Percentiles rank a stretch among this genome's conserved stretches.
phyloP scores from a whole-genome alignment of 1,284 basidiomycete species.

The Cutaneotrichosporon sp. region DNA sequence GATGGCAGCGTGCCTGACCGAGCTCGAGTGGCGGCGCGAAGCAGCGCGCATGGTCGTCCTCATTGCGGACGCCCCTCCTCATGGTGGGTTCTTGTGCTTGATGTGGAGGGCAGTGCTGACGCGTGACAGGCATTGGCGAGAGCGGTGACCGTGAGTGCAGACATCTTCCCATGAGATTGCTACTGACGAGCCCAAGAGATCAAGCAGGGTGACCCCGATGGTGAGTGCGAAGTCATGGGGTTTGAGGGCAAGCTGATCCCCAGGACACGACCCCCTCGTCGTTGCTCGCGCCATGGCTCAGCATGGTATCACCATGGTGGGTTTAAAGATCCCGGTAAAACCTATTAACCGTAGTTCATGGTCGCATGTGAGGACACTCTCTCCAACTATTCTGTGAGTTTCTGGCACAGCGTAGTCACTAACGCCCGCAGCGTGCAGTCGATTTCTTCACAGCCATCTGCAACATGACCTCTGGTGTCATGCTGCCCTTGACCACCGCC shows the following conservation, averaged over 20 bases:
- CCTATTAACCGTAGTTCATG: slow-evolving; percentile 68
- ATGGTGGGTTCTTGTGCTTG: slow-evolving; percentile 58
- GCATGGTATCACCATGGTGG: slow-evolving; percentile 81
- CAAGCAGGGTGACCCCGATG: slow-evolving; percentile 87
- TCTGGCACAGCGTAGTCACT: neutral
- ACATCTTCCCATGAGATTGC: neutral
- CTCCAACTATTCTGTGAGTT: slow-evolving; percentile 81
- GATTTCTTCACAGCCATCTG: slow-evolving; percentile 95
- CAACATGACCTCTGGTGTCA: slow-evolving; percentile 85
- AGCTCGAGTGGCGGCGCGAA: slow-evolving; percentile 82
- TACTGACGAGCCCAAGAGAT: slow-evolving; percentile 59
- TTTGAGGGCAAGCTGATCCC: slow-evolving; percentile 13
- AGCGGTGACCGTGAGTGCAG: slow-evolving; percentile 46
- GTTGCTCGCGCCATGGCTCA: slow-evolving; percentile 86
- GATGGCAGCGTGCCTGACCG: slow-evolving; percentile 73
- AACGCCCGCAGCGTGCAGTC: slow-evolving; percentile 67
- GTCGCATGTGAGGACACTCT: slow-evolving; percentile 98
- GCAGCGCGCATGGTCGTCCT: slow-evolving; percentile 94
- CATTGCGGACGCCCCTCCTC: slow-evolving; percentile 96
- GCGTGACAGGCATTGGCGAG: slow-evolving; percentile 46
- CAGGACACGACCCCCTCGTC: slow-evolving; percentile 79
- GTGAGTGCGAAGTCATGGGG: slow-evolving; percentile 22
- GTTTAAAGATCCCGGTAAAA: slow-evolving; percentile 33
- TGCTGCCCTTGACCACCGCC: slow-evolving; percentile 94
- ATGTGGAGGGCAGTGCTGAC: neutral